Evolutionary conservation across 129 eudicot genomes (phyloP), one percentile per base, ranked within the genome.

Genomic region (Arctium lappa): DNA sequence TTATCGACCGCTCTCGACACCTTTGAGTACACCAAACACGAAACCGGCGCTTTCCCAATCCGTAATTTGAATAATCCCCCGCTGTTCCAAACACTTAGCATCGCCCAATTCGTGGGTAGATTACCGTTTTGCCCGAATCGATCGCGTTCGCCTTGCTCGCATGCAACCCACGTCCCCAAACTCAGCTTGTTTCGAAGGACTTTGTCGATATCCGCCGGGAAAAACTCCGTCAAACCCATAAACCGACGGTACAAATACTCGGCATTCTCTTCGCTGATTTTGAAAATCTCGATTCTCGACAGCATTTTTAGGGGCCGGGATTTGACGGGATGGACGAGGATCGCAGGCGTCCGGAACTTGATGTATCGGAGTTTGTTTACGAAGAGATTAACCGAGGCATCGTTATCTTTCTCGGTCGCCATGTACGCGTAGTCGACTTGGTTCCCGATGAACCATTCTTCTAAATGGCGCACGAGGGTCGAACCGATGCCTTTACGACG

Each of bases 101-200:
- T 85, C n/a, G 91, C 94, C 94, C 94, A 90, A 37, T 84, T 88
- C 3, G 79, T 34, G 8, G 93, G 93, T 2, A 86, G 29, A 65
- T 48, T 27, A 16, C 80, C 87, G 29, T 83, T 53, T 48, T 42
- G 38, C 29, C 84, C 91, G 15, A 88, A 88, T 6, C 53, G 85
- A 11, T 15, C 79, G 15, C 48, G 73, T 5, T 16, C 85, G 1
- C 84, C 87, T 50, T 31, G 75, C 11, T 68, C 48, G 50, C 85
- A 88, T 36, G 94, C 91, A 75, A 90, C 91, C 91, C 90, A 90
- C 8, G 94, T 90, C 34, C 94, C 94, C 79, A 90, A 79, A 73
- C 90, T 90, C 29, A 88, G 63, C 81, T 84, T 90, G 82, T 88
- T 86, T 32, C 73, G 34, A 27, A 90, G 85, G 16, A 90, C 87